Conservation (phyloP, 2,329 filamentous ascomycete species). For the Ophiostoma himal-ulmi region DNA sequence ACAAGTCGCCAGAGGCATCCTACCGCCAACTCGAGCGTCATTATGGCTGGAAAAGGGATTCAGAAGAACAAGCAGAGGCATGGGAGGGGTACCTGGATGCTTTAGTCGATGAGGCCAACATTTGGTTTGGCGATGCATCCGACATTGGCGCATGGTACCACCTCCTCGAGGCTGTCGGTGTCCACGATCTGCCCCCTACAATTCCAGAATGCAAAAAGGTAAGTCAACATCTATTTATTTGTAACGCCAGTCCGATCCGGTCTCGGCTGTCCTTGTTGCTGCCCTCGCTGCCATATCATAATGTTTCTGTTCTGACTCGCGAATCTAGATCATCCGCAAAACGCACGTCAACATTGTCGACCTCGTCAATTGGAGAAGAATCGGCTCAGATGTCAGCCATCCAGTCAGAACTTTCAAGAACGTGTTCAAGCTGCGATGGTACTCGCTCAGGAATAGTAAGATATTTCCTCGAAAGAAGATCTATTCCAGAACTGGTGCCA, state of each 20-base stretch:
- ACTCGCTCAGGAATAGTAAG: background rate
- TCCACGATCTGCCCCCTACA: background rate
- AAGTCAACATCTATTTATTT: background rate
- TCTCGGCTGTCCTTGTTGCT: background rate
- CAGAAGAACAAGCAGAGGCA: background rate
- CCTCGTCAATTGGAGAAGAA: constrained; percentile 18
- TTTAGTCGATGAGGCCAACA: constrained; percentile 13
- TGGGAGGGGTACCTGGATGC: constrained; percentile 9
- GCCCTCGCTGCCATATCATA: background rate
- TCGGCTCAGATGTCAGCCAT: background rate
- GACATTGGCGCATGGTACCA: constrained; percentile 18
- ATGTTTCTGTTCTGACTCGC: background rate
- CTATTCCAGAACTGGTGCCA: too few species aligned
- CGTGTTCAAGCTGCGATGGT: background rate
- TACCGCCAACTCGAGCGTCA: constrained; percentile 7
- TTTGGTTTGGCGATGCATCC: constrained; percentile 16
- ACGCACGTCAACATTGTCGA: constrained; percentile 23
- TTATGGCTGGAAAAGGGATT: too few species aligned
- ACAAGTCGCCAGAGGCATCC: background rate
- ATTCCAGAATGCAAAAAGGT: background rate
- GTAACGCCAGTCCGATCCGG: too few species aligned
- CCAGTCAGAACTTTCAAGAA: background rate
- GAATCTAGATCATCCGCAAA: background rate
- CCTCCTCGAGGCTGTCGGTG: constrained; percentile 16
- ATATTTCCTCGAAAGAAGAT: background rate